A percentile compares a stretch with the other conserved stretches of the same genome.
Conservation (phyloP, 176 grass and related monocot genomes). For the Avena sativa region DNA sequence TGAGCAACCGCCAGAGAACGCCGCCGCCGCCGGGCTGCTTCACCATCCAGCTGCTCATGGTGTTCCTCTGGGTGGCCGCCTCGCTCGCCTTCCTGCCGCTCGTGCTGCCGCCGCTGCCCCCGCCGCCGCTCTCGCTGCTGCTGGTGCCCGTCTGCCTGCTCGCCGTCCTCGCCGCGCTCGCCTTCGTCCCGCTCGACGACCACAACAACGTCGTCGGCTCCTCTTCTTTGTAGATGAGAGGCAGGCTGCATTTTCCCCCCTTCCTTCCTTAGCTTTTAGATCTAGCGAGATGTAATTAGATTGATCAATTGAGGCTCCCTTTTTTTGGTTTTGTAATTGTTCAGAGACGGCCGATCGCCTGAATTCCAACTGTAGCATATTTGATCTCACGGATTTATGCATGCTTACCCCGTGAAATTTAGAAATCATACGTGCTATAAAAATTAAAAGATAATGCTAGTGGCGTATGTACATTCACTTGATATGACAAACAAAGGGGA, state of each 20-base stretch:
- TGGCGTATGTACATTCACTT: too few species aligned
- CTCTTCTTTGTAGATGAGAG: constrained; percentile 4
- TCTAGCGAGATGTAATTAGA: background rate
- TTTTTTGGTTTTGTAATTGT: too few species aligned
- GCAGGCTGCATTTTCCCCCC: too few species aligned
- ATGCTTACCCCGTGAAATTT: background rate
- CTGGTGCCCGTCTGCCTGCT: constrained; percentile 59
- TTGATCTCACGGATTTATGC: background rate
- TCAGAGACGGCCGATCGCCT: too few species aligned
- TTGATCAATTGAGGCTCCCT: too few species aligned
- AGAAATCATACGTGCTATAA: background rate
- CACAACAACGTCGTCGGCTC: constrained; percentile 45
- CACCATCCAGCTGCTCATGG: constrained; percentile 46
- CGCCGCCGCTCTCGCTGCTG: constrained; percentile 62
- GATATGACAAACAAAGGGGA: too few species aligned
- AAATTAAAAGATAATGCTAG: too few species aligned
- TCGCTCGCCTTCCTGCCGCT: constrained; percentile 69
- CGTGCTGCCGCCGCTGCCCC: constrained; percentile 60
- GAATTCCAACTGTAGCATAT: background rate
- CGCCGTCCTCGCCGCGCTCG: constrained; percentile 57
- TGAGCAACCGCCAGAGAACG: background rate
- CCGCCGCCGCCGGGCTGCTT: constrained; percentile 44
- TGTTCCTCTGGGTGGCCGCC: constrained; percentile 41
- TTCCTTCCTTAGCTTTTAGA: background rate
- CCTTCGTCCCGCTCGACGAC: constrained; percentile 61